Evolutionary conservation across 306 rosid species (phyloP), one percentile per base, ranked within the genome.

Genomic region (Quercus suber): DNA sequence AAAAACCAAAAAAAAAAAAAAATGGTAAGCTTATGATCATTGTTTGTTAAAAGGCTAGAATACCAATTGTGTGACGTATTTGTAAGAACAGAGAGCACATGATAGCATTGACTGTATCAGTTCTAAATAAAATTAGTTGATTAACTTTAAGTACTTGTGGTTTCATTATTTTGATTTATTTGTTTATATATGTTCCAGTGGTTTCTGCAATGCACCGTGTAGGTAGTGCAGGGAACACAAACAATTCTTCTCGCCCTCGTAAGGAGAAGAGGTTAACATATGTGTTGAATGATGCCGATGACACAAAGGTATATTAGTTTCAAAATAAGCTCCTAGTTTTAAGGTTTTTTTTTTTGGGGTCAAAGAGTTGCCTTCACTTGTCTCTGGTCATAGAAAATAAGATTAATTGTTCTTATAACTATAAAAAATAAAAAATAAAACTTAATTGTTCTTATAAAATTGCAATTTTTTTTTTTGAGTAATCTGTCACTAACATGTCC

Each of bases 201-300:
- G 85, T 76, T 83, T 91, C 84, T 73, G 91, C 92, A 51, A 95
- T 95, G 99, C 99, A 93, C 90, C 99, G 98, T 49, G 99, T 96
- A 87, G 98, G 94, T 78, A 96, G 99, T 81, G 87, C 96, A 12
- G 96, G 98, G 76, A 96, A 96, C 80, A 88, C 97, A 74, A 76
- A 85, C 86, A 91, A 84, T 82, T 93, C 99, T 73, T 83, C 81
- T 80, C 98, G 99, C 49, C 94, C 97, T 76, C 98, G 97, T 5
- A 96, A 93, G 83, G 98, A 93, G 91, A 96, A 93, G 91, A 88
- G 98, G 75, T 86, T 96, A 79, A 91, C 98, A 35, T 96, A 93
- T 28, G 97, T 89, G 74, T 89, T 96, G 94, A 87, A 81, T 77
- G 94, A 89, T 86, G 88, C 92, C 18, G 91, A 91, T 82, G 94